Conservation (phyloP, 495 filamentous ascomycete species). For the Cercophora newfieldiana region DNA sequence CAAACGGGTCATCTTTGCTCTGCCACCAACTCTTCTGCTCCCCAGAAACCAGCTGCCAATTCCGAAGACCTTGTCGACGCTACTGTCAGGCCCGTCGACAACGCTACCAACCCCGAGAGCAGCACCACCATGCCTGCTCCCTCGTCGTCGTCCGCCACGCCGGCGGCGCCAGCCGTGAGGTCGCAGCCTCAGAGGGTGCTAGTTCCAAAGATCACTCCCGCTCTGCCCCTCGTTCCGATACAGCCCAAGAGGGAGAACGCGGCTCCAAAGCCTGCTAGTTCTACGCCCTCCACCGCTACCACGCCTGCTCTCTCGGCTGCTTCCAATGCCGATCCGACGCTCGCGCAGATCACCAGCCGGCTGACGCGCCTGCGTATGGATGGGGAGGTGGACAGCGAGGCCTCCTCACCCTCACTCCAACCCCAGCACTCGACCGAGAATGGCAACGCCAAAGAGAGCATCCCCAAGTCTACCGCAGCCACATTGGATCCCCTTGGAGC, state of each 20-base stretch:
- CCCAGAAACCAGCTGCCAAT: conserved; percentile 6
- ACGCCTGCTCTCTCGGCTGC: neutral
- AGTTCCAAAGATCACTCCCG: conserved; percentile 24
- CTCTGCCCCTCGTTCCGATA: conserved; percentile 20
- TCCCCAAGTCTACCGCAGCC: neutral
- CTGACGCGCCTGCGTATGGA: conserved; percentile 3
- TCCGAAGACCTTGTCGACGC: neutral
- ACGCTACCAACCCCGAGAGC: neutral
- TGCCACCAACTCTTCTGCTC: conserved; percentile 11
- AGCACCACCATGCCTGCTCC: conserved; percentile 18
- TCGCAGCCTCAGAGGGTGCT: conserved; percentile 2
- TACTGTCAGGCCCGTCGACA: neutral
- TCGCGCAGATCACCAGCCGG: neutral
- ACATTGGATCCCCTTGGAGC: neutral
- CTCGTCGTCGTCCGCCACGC: conserved; percentile 16
- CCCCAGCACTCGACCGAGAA: neutral
- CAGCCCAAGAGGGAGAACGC: conserved; percentile 20
- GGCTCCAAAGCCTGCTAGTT: neutral
- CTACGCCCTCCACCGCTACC: neutral
- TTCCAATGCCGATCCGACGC: neutral
- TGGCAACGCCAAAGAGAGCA: neutral
- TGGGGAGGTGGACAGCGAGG: neutral
- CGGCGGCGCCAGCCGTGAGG: neutral
- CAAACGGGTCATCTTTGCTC: conserved; percentile 11
- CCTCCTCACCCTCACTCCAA: neutral